Percentiles rank a stretch among this genome's conserved stretches.
These are phyloP conservation scores for Xerocomus potaroensis DNA, from an alignment of 768 basidiomycete genomes.

Conservation along the genomic window DNA sequence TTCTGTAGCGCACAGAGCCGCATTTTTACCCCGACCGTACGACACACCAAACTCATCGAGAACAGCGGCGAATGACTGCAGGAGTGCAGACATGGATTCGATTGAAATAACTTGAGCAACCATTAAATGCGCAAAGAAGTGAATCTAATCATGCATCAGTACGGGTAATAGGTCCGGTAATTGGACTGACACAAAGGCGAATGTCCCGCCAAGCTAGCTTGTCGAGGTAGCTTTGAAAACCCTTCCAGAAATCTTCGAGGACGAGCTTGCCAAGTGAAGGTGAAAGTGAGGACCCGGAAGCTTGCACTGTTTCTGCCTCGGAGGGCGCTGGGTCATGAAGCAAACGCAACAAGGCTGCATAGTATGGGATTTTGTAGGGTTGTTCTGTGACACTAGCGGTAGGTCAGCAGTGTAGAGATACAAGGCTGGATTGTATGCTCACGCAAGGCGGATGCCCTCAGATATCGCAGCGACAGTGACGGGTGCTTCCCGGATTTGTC, in stretches of 20 bases:
- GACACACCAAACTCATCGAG: conserved; percentile 89
- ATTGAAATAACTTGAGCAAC: conserved; percentile 69
- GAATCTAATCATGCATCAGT: conserved; percentile 53
- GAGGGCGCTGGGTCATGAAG: conserved; percentile 47
- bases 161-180: background rate
- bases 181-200: conserved; percentile 68
- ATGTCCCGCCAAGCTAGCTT: conserved; percentile 89
- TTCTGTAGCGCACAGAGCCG: conserved; percentile 77
- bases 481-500: conserved; percentile 58
- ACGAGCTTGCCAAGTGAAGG: conserved; percentile 63
- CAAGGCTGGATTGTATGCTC: background rate
- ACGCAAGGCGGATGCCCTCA: conserved; percentile 76
- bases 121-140: conserved; percentile 88
- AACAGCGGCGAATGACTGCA: conserved; percentile 81
- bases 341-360: conserved; percentile 73
- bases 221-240: conserved; percentile 85
- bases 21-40: conserved; percentile 76
- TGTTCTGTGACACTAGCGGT: conserved; percentile 77
- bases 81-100: conserved; percentile 73
- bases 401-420: conserved; percentile 4
- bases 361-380: conserved; percentile 90
- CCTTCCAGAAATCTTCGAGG: conserved; percentile 87
- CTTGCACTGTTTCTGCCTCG: conserved; percentile 30
- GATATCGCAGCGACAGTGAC: conserved; percentile 60
- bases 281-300: conserved; percentile 25